Evolutionary conservation across 345 rosid genomes (phyloP).

Genomic region (Bretschneidera sinensis): DNA sequence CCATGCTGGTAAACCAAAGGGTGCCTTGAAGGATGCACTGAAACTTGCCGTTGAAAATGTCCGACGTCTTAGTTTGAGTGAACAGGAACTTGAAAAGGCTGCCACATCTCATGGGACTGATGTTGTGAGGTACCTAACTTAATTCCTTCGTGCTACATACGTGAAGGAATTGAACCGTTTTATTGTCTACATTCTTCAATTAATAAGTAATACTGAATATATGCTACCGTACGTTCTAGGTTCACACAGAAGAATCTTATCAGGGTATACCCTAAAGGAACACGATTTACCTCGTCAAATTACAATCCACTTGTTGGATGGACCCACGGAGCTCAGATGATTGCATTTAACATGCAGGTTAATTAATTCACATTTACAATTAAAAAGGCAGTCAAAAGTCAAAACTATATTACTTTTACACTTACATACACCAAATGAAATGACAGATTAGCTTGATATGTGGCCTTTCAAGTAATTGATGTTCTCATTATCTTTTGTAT

Average conservation of each 20-base stretch:
- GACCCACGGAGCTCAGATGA: slow-evolving; percentile 99
- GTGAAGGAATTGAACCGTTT: not conserved
- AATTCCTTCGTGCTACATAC: not conserved
- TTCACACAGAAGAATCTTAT: slow-evolving; percentile 77
- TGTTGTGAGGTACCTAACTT: slow-evolving; percentile 46
- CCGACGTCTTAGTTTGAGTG: slow-evolving; percentile 74
- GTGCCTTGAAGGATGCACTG: slow-evolving; percentile 38
- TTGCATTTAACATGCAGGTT: slow-evolving; percentile 92
- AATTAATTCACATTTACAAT: not conserved
- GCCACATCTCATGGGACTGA: slow-evolving; percentile 43
- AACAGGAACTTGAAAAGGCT: slow-evolving; percentile 58
- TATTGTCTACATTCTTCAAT: not conserved
- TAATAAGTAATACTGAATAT: not conserved
- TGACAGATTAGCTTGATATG: too few relatives aligned
- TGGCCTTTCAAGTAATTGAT: too few relatives aligned
- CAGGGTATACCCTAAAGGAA: slow-evolving; percentile 88
- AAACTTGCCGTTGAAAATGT: slow-evolving; percentile 41
- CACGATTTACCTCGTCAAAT: slow-evolving; percentile 79
- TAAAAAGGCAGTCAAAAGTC: too few relatives aligned
- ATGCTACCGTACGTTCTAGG: slow-evolving; percentile 24
- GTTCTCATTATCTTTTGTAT: too few relatives aligned
- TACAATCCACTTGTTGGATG: slow-evolving; percentile 82
- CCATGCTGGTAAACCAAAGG: slow-evolving; percentile 58
- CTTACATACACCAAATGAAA: too few relatives aligned
- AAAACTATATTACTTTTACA: too few relatives aligned